A percentile compares a stretch with the other conserved stretches of the same genome.
phyloP scores from a whole-genome alignment of 1,284 basidiomycete species.

The Cystobasidium slooffiae region DNA sequence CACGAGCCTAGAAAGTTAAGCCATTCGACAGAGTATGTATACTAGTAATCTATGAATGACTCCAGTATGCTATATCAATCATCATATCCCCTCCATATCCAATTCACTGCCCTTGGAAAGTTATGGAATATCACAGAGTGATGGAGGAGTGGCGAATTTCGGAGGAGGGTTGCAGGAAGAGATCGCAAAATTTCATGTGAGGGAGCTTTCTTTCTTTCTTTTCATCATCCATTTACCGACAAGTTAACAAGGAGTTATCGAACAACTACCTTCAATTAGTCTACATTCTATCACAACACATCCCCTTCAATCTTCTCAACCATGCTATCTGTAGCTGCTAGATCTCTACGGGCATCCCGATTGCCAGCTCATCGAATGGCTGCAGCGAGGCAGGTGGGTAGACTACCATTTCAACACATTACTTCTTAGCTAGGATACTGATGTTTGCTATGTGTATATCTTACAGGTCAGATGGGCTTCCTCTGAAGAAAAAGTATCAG shows the following conservation, averaged over 20 bases:
- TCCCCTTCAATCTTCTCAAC: neutral
- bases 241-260: neutral
- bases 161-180: too few species aligned
- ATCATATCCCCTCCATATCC: neutral
- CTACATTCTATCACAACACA: neutral
- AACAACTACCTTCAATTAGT: neutral
- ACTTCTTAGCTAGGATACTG: too few species aligned
- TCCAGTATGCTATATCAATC: neutral
- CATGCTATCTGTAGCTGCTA: slow-evolving; percentile 42
- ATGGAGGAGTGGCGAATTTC: too few species aligned
- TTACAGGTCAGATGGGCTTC: slow-evolving; percentile 40
- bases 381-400: slow-evolving; percentile 30
- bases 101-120: neutral
- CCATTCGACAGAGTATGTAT: too few species aligned
- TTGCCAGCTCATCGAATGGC: slow-evolving; percentile 19
- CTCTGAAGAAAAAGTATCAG: slow-evolving; percentile 42
- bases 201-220: neutral
- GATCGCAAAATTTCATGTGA: slow-evolving; percentile 10
- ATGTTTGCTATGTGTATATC: too few species aligned
- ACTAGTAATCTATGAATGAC: neutral
- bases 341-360: slow-evolving; percentile 38
- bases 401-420: too few species aligned
- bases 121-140: neutral
- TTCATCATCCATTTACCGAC: neutral
- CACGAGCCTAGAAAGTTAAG: too few species aligned